Evolutionary conservation across 345 rosid species (phyloP).

Genomic region (Moricandia arvensis): DNA sequence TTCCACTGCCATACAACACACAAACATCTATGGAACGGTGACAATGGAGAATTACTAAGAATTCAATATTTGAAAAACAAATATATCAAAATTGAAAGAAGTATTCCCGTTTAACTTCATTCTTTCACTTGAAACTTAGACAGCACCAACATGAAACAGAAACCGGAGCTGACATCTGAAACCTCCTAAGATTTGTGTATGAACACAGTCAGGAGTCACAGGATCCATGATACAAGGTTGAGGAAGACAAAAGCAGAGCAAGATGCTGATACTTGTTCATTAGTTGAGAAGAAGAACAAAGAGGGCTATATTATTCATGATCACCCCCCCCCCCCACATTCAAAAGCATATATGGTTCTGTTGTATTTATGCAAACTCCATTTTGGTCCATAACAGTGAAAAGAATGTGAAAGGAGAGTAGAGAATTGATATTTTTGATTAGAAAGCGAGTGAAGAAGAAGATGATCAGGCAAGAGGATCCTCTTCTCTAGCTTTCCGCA

Average conservation of each 20-base stretch:
- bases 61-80: no score
- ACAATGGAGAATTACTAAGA: no score
- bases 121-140: no score
- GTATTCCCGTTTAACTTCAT: no score
- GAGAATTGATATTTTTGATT: neutral
- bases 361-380: neutral
- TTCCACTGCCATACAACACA: no score
- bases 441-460: neutral
- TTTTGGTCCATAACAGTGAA: neutral
- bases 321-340: neutral
- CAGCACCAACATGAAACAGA: no score
- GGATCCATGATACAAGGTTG: neutral
- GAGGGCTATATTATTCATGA: neutral
- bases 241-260: neutral
- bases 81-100: no score
- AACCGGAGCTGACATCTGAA: no score
- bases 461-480: conserved; percentile 43
- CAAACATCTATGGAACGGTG: no score
- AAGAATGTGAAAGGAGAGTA: neutral
- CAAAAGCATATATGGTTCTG: neutral
- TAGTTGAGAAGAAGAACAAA: neutral
- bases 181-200: no score
- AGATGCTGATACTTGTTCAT: neutral
- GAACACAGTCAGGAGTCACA: no score
- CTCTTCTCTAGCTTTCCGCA: conserved; percentile 44